These are phyloP conservation scores for Eucalyptus marginata DNA, from an alignment of 345 rosid species.

Conservation along the genomic window DNA sequence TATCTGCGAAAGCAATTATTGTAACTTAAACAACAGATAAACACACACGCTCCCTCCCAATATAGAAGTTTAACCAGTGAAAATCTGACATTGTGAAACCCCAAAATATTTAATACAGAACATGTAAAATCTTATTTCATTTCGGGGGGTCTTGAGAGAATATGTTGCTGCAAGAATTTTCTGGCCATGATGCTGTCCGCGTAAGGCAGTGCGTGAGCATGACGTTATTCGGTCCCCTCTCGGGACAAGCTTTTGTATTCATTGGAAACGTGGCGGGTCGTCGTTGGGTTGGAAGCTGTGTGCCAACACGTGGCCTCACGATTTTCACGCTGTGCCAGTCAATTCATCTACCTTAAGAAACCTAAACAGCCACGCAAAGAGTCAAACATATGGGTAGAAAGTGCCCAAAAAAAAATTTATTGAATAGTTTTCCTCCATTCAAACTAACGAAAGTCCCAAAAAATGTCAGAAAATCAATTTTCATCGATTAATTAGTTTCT, in stretches of 20 bases:
- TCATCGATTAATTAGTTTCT: neutral
- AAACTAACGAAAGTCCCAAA: rapidly evolving
- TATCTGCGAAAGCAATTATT: neutral
- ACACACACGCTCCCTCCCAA: neutral
- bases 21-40: neutral
- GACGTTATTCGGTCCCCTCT: neutral
- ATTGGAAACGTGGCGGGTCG: neutral
- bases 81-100: neutral
- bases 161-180: neutral
- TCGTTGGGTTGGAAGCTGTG: neutral
- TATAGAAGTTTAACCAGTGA: neutral
- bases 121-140: neutral
- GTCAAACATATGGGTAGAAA: neutral
- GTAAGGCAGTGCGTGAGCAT: neutral
- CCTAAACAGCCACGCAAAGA: neutral
- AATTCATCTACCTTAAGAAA: rapidly evolving
- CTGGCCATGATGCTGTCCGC: neutral
- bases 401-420: neutral
- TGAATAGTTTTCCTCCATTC: neutral
- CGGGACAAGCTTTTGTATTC: neutral
- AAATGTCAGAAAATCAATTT: neutral
- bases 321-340: neutral
- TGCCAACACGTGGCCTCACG: neutral
- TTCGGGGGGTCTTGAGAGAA: neutral
- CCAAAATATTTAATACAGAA: neutral